Percentiles rank a stretch among this genome's conserved stretches.
phyloP scores from a whole-genome alignment of 2,329 filamentous ascomycete genomes.

The Aspergillus chevalieri region DNA sequence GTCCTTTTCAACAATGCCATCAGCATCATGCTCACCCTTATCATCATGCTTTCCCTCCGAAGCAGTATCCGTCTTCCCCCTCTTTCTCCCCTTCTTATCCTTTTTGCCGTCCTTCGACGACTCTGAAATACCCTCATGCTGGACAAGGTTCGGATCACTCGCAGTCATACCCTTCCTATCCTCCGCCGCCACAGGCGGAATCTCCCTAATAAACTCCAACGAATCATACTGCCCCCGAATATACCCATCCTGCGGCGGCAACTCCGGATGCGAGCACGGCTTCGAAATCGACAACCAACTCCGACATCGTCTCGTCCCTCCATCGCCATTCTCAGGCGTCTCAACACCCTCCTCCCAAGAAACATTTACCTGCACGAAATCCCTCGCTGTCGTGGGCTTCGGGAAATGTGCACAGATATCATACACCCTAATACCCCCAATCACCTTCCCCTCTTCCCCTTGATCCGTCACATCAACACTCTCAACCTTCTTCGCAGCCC shows the following conservation, averaged over 20 bases:
- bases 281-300: slow-evolving; percentile 85
- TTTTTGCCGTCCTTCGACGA: slow-evolving; percentile 9
- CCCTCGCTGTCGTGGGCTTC: slow-evolving; percentile 76
- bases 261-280: slow-evolving; percentile 71
- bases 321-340: slow-evolving; percentile 23
- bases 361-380: slow-evolving; percentile 76
- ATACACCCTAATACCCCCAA: slow-evolving; percentile 55
- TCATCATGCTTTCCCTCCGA: slow-evolving; percentile 33
- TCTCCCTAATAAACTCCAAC: slow-evolving; percentile 82
- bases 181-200: slow-evolving; percentile 43
- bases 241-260: slow-evolving; percentile 63
- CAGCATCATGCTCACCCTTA: slow-evolving; percentile 8
- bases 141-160: slow-evolving; percentile 7
- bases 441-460: background rate
- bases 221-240: slow-evolving; percentile 86
- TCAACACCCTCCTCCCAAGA: slow-evolving; percentile 46
- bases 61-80: slow-evolving; percentile 28
- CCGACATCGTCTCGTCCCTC: slow-evolving; percentile 40
- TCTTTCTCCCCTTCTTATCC: slow-evolving; percentile 19
- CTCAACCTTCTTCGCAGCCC: slow-evolving; percentile 70
- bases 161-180: background rate
- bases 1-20: slow-evolving; percentile 33
- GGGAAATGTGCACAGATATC: slow-evolving; percentile 86
- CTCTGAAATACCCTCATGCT: slow-evolving; percentile 1
- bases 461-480: slow-evolving; percentile 43